Evolutionary conservation across 805 yeast species (phyloP), one percentile per base, ranked within the genome.

Genomic region (Myxozyma nipponensis): DNA sequence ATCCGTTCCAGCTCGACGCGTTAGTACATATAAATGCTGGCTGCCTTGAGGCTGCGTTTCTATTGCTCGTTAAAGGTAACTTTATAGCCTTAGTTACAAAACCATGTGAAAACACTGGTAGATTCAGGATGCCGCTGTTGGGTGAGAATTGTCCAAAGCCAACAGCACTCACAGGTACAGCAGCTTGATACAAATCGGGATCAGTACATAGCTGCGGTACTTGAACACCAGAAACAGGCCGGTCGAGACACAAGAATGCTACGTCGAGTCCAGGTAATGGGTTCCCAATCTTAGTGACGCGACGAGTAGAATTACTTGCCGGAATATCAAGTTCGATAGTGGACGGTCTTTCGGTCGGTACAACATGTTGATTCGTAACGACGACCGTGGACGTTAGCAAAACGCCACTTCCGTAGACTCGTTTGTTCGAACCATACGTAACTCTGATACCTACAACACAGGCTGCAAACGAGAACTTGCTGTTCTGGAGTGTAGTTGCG

Each of bases 1-100:
- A 42, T 7, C 54, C 54, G 35, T 50, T 50, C 54, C 54, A 50
- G 50, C 54, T 46, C 30, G 34, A 39, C 6, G 54, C 47, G 1
- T 46, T 42, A 3, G 26, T 35, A 3, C 45, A 15, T 5, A 46
- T 6, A 42, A 50, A 32, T n/a, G 44, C 45, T 7, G 34, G 23
- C 15, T 9, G 3, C 15, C n/a, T 35, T n/a, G 46, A n/a, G n/a
- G n/a, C n/a, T n/a, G n/a, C n/a, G n/a, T n/a, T n/a, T n/a, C n/a
- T n/a, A n/a, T n/a, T n/a, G n/a, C n/a, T n/a, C n/a, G n/a, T n/a
- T n/a, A n/a, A n/a, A n/a, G n/a, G n/a, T n/a, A n/a, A n/a, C n/a
- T n/a, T n/a, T n/a, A n/a, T n/a, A n/a, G n/a, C n/a, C n/a, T n/a
- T n/a, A n/a, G n/a, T n/a, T n/a, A n/a, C n/a, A n/a, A n/a, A n/a